Percentiles rank a stretch among this genome's conserved stretches.
phyloP scores from a whole-genome alignment of 2,329 filamentous ascomycete genomes.

The Verticillium albo-atrum region DNA sequence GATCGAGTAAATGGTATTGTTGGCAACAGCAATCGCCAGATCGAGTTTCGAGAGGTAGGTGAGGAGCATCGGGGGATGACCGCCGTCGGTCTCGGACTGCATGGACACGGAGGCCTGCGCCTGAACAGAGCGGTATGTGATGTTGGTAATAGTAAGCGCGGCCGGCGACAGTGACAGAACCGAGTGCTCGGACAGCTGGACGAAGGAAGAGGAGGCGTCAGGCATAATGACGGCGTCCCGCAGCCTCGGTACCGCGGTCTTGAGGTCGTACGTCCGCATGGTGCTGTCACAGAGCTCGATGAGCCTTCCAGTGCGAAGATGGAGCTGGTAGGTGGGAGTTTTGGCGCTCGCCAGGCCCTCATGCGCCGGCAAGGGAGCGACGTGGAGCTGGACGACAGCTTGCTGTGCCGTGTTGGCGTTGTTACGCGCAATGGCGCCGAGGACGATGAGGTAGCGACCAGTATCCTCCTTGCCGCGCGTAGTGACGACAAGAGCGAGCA shows the following conservation, averaged over 20 bases:
- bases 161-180: conserved; percentile 56
- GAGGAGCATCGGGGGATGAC: conserved; percentile 38
- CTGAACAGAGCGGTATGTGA: conserved; percentile 61
- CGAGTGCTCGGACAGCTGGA: conserved; percentile 62
- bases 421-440: conserved; percentile 20
- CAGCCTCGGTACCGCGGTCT: conserved; percentile 56
- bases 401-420: conserved; percentile 16
- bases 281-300: conserved; percentile 51
- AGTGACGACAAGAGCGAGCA: conserved; percentile 48
- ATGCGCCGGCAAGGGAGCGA: conserved; percentile 28
- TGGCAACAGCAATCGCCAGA: conserved; percentile 60
- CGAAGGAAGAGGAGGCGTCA: conserved; percentile 51
- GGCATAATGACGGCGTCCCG: conserved; percentile 48
- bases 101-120: conserved; percentile 41
- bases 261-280: conserved; percentile 61
- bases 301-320: conserved; percentile 59
- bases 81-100: conserved; percentile 24
- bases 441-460: conserved; percentile 27
- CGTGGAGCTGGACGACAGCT: conserved; percentile 31
- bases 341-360: conserved; percentile 7
- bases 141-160: conserved; percentile 61
- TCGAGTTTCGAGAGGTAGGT: conserved; percentile 63
- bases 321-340: conserved; percentile 45
- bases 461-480: conserved; percentile 12
- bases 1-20: conserved; percentile 60